Evolutionary conservation across 148 eudicot species (phyloP).

Genomic region (Diospyros kaki): DNA sequence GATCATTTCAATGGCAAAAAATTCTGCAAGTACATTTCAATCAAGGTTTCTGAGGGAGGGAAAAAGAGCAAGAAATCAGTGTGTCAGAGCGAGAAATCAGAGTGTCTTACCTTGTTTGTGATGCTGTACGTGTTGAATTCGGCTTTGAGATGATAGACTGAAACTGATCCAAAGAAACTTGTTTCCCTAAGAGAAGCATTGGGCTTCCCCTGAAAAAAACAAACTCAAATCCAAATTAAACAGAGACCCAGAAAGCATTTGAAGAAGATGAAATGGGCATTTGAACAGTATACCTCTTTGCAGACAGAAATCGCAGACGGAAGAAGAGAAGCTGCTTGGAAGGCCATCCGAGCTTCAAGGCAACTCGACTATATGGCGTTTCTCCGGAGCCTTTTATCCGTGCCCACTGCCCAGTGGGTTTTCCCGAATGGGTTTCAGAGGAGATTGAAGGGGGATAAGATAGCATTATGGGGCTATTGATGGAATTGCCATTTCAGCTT

Average conservation of each 20-base stretch:
- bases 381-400: background rate
- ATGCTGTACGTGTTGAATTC: slow-evolving; percentile 36
- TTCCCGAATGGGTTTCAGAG: background rate
- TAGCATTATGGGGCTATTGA: slow-evolving; percentile 12
- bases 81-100: background rate
- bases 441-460: slow-evolving; percentile 35
- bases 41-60: background rate
- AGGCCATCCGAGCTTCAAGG: slow-evolving; percentile 45
- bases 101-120: slow-evolving; percentile 37
- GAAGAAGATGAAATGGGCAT: background rate
- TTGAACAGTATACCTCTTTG: slow-evolving; percentile 45
- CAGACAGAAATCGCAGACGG: slow-evolving; percentile 53
- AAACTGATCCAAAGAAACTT: slow-evolving; percentile 43
- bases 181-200: slow-evolving; percentile 46
- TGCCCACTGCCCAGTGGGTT: background rate
- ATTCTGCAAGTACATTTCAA: no score
- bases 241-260: no score
- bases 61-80: background rate
- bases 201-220: slow-evolving; percentile 36
- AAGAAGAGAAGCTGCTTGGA: slow-evolving; percentile 67
- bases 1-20: no score
- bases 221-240: background rate
- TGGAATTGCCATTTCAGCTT: slow-evolving; percentile 20
- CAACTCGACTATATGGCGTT: background rate
- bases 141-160: slow-evolving; percentile 40